Base-by-base conservation (phyloP, 106 monocot genomes). In the Apostasia ramifera region DNA sequence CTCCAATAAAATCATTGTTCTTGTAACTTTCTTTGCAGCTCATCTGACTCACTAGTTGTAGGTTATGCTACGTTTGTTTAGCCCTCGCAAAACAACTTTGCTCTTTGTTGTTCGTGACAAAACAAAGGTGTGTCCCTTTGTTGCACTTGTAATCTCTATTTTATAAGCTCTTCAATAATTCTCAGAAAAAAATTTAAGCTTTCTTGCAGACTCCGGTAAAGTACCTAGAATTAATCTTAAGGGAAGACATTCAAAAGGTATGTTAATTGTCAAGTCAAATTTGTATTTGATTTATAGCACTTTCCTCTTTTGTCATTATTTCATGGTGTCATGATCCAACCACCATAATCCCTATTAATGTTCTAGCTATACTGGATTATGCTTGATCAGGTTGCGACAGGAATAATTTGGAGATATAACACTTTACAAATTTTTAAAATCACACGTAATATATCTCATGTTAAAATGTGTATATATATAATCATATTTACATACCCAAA, bases 81-180 rank as follows among this genome's bases (percentile, higher is more conserved):
- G 74, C 66, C 83, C 81, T 59, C 83, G 83, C 39, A 87, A 84
- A 58, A 83, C 87, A 54, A 87, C 81, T 11, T 71, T 87, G 44
- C 64, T 87, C 2, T 80, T 87, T 87, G 87, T 87, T 54, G 81
- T 87, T 65, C 87, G 87, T 70, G 87, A 87, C 72, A 83, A 87
- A 81, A 87, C 83, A 11, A 87, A 83, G 87, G 87, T 83, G 54
- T 66, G 67, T 37, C 58, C 59, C 55, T 68, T 53, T 55, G 11
- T 51, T 12, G 10, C n/a, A 14, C 41, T 41, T 40, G 3, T 8
- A 8, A 3, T 51, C 2, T 55, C 8, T 41, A 11, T 9, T 1
- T 56, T 54, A 44, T 1, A 5, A 10, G 0, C 12, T 44, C 14
- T 56, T n/a, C 40, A 1, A 2, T 5, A 41, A 67, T 1, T 0